Evolutionary conservation across 306 rosid genomes (phyloP), one percentile per base, ranked within the genome.

Genomic region (Cajanus cajan): DNA sequence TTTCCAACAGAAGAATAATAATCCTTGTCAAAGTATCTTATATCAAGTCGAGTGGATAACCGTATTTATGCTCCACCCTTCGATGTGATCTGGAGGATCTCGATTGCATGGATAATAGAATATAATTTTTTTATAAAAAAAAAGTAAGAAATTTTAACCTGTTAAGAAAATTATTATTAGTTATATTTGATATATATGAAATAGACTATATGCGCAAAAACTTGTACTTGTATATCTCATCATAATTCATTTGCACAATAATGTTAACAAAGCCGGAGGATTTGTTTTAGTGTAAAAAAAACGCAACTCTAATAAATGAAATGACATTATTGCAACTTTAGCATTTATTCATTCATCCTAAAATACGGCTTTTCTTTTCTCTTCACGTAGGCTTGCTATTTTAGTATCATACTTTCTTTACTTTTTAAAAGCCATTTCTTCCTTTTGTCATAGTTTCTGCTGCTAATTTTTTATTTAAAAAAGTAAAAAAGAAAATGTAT

Each of bases 51-150:
- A 77, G 71, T 82, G 68, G 78, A 51, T 52, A 63, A 9, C 19
- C 55, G 63, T 76, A 71, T 77, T 77, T 82, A 70, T 82, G 78
- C 82, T 77, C 68, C 74, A 25, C 74, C 74, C 54, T 76, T 48
- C 52, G 33, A 10, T 45, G 52, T 19, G 33, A 52, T 28, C 1
- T 13, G 18, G n/a, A 40, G 75, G 44, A 55, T 68, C 33, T 68
- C 61, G 37, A 41, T 9, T 66, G 37, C 52, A 31, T 44, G 4
- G 9, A 18, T 65, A 8, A 2, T 8, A 36, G 36, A 24, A 63
- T 36, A n/a, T 8, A n/a, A 25, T 4, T 10, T 13, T 33, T 1
- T 14, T 34, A 15, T 14, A 3, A 8, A 63, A n/a, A 33, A 6
- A n/a, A 24, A 24, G 1, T 0, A 16, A 55, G n/a, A n/a, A n/a